Conservation (phyloP, 495 filamentous ascomycete species). For the Pseudomonodictys pantanalensis region DNA sequence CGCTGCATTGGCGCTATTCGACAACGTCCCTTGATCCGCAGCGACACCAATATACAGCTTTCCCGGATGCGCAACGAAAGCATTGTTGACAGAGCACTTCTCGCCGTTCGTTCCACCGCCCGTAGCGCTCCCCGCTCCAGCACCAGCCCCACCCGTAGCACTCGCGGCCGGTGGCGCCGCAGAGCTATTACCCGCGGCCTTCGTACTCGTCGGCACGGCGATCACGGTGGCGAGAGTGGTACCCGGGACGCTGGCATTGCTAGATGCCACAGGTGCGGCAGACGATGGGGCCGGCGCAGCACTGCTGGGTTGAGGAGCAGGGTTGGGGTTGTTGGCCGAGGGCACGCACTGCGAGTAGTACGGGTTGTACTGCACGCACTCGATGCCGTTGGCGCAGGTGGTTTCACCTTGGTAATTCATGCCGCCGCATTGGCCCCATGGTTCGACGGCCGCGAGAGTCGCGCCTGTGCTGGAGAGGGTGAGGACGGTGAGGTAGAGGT, state of each 20-base stretch:
- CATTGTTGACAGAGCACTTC: conserved; percentile 10
- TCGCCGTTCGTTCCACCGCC: not conserved
- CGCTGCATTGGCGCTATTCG: not conserved
- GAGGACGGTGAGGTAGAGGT: not conserved
- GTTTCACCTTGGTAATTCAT: conserved; percentile 3
- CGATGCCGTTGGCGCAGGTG: not conserved
- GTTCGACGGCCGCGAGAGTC: not conserved
- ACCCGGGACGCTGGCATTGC: too few relatives aligned
- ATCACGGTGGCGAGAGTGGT: too few relatives aligned
- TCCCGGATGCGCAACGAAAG: conserved; percentile 8
- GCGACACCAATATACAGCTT: conserved; percentile 24
- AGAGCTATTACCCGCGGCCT: not conserved
- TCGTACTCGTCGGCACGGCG: not conserved
- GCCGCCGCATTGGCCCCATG: conserved; percentile 17
- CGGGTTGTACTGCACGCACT: not conserved
- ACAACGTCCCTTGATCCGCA: conserved; percentile 1
- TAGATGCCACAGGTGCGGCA: too few relatives aligned
- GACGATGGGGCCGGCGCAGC: not conserved
- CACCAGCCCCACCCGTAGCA: not conserved
- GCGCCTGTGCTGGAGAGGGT: not conserved
- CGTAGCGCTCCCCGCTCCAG: not conserved
- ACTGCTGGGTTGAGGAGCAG: too few relatives aligned
- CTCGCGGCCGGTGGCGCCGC: not conserved
- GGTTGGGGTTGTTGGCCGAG: too few relatives aligned
- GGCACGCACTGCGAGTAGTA: conserved; percentile 18